Base-by-base conservation (phyloP, 148 eudicot species). In the Tetragonia tetragonoides region DNA sequence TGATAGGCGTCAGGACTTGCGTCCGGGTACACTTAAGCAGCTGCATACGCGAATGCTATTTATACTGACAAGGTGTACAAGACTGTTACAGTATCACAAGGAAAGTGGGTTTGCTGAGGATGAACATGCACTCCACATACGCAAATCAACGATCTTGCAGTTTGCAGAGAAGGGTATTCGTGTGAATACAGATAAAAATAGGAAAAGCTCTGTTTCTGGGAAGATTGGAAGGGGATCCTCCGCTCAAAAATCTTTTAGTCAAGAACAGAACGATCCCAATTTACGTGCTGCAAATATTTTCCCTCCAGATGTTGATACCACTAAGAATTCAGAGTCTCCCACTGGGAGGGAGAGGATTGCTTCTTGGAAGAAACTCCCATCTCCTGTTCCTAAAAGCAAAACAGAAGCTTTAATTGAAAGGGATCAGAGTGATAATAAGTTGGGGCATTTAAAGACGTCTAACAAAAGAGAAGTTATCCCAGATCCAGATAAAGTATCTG, bases 11-110 rank as follows among this genome's bases (percentile, higher is more conserved):
- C 99, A 96, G 82, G 99, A 96, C 81, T 90, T 96, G 40, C 98
- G 97, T 28, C 79, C 86, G 53, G 98, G 99, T 57, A 89, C 79
- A 47, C 80, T 96, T 79, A 96, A 93, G 88, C 97, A 96, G 90
- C 98, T 96, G 72, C 98, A 93, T 83, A 96, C 98, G 44, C 92
- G 99, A 38, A 96, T 96, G 98, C 99, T 96, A 71, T 96, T 96
- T 77, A 96, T 96, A 81, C 93, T 96, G 70, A 96, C 99, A 16
- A 87, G 99, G 80, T 96, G 99, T 82, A 96, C 99, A 2, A 87
- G 99, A 74, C 83, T 96, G 91, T 76, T 96, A 84, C 99, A 96
- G 78, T 96, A 93, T 85, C 99, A 96, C 87, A 96, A 96, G 85
- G 99, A 96, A 92, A 96, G 93, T 86, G 93, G 90, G 51, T 89